Base-by-base conservation (phyloP, 1,284 basidiomycete genomes). In the Microbotryum intermedium region DNA sequence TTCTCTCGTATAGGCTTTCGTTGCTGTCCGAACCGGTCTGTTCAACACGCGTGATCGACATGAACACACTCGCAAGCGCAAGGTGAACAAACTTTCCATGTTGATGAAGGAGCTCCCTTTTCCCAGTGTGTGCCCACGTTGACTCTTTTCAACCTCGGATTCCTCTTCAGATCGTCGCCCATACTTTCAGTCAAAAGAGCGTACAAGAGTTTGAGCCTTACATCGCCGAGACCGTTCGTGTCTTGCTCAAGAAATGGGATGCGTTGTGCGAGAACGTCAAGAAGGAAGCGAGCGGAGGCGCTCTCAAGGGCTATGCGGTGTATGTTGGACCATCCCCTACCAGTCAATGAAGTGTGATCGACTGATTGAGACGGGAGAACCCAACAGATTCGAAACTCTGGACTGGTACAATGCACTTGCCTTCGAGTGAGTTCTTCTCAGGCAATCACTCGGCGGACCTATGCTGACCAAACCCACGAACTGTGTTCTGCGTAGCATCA, bases 31-130 rank as follows among this genome's bases (percentile, higher is more conserved):
- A 29, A 51, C 63, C 47, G 71, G 70, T 10, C 62, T 72, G 13
- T 91, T 93, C 82, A 91, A 89, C 77, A 90, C 89, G 2, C 83
- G 90, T 50, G 84, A 85, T 71, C 80, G 90, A 50, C 73, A 76
- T 6, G 88, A 91, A 67, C 91, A 95, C 74, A 81, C 89, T 34
- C 56, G 71, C 42, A 72, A 72, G 62, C 67, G 71, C 61, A 72
- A 72, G 64, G 66, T 71, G 52, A 55, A 55, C 25, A 58, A 54
- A 30, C 49, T 49, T 44, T 51, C 52, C 1, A 62, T 62, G 46
- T 46, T 50, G 11, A 48, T 59, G 50, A 30, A 42, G 4, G 34
- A 39, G 34, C 34, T 39, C 34, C 13, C 16, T 39, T 39, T 39
- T 10, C 20, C 26, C 10, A 21, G 21, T 28, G 26, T 43, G 18